These are phyloP conservation scores for Xerocomus amazonicus DNA, from an alignment of 1,284 basidiomycete genomes.

Conservation along the genomic window DNA sequence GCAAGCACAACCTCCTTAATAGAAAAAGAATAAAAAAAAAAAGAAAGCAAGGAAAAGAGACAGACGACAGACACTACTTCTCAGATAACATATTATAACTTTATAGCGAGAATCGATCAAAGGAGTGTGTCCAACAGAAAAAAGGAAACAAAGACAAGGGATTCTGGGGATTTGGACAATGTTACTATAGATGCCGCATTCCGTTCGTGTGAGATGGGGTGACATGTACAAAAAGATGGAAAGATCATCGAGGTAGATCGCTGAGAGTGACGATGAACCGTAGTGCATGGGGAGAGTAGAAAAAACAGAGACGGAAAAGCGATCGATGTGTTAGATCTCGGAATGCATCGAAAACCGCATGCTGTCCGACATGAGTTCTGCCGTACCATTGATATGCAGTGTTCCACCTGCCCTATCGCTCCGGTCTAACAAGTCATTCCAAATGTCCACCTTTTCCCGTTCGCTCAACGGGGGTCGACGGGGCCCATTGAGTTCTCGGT, in stretches of 20 bases:
- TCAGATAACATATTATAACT: too few species aligned
- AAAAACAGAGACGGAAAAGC: neutral
- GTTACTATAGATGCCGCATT: constrained; percentile 15
- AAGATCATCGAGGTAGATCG: constrained; percentile 1
- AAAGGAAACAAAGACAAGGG: neutral
- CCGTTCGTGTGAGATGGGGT: constrained; percentile 3
- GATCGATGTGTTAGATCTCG: constrained; percentile 3
- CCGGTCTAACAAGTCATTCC: constrained; percentile 62
- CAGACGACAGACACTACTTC: too few species aligned
- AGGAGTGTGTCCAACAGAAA: neutral
- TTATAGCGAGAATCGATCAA: too few species aligned
- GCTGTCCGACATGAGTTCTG: constrained; percentile 43
- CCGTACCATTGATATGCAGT: constrained; percentile 46
- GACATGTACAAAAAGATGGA: constrained; percentile 10
- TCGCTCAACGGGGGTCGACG: constrained; percentile 46
- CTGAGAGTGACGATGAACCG: too few species aligned
- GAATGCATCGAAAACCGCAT: constrained; percentile 37
- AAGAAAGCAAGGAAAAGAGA: neutral
- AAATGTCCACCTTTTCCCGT: constrained; percentile 63
- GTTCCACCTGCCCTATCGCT: constrained; percentile 69
- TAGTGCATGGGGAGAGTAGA: too few species aligned
- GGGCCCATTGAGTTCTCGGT: constrained; percentile 44
- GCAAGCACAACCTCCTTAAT: neutral
- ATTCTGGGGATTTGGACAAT: too few species aligned
- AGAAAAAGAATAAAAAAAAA: neutral